phyloP scores from a whole-genome alignment of 148 eudicot genomes.

The Cornus kousa region DNA sequence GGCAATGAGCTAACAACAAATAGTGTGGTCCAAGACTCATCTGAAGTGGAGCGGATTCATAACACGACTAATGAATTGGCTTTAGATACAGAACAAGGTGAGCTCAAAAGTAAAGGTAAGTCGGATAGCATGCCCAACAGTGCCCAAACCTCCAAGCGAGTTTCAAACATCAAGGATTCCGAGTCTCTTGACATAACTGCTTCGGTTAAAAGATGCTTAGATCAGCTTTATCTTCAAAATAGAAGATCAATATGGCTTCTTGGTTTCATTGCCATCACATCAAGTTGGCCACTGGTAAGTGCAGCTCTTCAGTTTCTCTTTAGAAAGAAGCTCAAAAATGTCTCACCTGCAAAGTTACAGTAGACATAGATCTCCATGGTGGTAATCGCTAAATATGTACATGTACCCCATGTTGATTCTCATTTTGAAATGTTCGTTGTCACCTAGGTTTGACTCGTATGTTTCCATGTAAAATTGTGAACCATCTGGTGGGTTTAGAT shows the following conservation, averaged over 20 bases:
- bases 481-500: too few species aligned
- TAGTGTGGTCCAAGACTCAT: constrained; percentile 24
- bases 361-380: constrained; percentile 28
- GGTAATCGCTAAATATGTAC: neutral
- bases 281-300: constrained; percentile 68
- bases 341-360: constrained; percentile 21
- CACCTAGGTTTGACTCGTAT: too few species aligned
- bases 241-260: constrained; percentile 72
- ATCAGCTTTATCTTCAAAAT: constrained; percentile 56
- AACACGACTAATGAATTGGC: constrained; percentile 13
- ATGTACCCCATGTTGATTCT: too few species aligned
- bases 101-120: constrained; percentile 18
- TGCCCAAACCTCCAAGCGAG: constrained; percentile 20
- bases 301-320: constrained; percentile 51
- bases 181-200: constrained; percentile 20
- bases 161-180: constrained; percentile 13
- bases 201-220: constrained; percentile 40
- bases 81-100: constrained; percentile 26
- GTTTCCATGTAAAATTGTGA: too few species aligned
- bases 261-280: constrained; percentile 56
- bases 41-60: constrained; percentile 18
- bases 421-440: too few species aligned
- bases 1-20: constrained; percentile 35
- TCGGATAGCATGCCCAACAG: neutral
- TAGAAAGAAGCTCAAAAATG: constrained; percentile 42